These are phyloP conservation scores for Heliamphora exappendiculata DNA, from an alignment of 148 eudicot species.

Conservation along the genomic window DNA sequence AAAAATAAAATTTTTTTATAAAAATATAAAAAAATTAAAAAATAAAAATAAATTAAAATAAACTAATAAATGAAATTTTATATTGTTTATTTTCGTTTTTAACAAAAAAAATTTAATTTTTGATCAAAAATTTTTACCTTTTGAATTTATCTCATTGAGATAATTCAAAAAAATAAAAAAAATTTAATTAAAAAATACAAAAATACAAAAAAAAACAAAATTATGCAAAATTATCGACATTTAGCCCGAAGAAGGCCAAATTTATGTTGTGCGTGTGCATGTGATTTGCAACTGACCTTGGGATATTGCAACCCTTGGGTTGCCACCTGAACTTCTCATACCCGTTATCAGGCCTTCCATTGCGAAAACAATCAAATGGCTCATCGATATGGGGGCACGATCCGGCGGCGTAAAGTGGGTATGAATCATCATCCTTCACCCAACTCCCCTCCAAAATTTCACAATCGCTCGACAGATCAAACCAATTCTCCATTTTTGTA, in stretches of 20 bases:
- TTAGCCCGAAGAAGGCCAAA: too few species aligned
- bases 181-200: neutral
- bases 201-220: neutral
- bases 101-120: too few species aligned
- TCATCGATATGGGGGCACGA: constrained; percentile 68
- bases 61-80: too few species aligned
- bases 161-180: neutral
- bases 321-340: constrained; percentile 70
- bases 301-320: constrained; percentile 57
- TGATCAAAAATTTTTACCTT: too few species aligned
- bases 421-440: constrained; percentile 60
- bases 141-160: too few species aligned
- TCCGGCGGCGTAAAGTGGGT: constrained; percentile 55
- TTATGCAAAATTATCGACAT: too few species aligned
- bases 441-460: constrained; percentile 63
- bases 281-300: constrained; percentile 44
- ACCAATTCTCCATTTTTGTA: constrained; percentile 8
- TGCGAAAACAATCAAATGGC: constrained; percentile 51
- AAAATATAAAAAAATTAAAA: too few species aligned
- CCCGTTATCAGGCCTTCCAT: constrained; percentile 51
- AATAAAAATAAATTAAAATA: too few species aligned
- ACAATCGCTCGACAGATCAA: constrained; percentile 36
- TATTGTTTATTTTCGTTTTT: too few species aligned
- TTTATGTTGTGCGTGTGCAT: too few species aligned
- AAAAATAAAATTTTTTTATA: too few species aligned